Base-by-base conservation (phyloP, 768 basidiomycete genomes). In the Tulasnella sp. region DNA sequence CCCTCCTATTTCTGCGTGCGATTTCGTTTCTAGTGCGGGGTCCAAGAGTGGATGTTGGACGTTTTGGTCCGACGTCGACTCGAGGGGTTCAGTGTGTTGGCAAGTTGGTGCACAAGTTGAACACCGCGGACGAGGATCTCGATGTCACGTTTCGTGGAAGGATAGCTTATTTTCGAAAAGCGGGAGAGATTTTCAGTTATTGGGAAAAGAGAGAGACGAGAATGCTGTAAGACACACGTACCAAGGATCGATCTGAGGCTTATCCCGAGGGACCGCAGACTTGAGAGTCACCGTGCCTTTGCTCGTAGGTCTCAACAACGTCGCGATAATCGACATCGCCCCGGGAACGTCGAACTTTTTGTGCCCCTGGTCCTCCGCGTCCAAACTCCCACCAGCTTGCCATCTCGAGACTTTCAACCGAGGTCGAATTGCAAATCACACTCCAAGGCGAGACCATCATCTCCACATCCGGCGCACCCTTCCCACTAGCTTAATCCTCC, bases 11-110 rank as follows among this genome's bases (percentile, higher is more conserved):
- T 81, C 77, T 68, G 85, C 85, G 52, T 78, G 80, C 54, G 83
- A 75, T 52, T 72, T 69, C 7, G 71, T 45, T 31, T 81, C 81
- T 40, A 88, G 71, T 67, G 80, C 78, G 79, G 86, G 85, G 76
- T 87, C 85, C 6, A 86, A 80, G 25, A 87, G 70, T 0, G 87
- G 87, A 76, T 83, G 76, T 0, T 80, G 84, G 81, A 45, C 73
- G 71, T 78, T 79, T 0, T 80, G 76, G 77, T 86, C 85, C 36
- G 86, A 78, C 12, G 85, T 67, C 31, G 82, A 77, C 0, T 82
- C 82, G n/a, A 74, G 38, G 11, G 76, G 73, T 14, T 70, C 17
- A 8, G 76, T 67, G n/a, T n/a, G 29, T 52, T 67, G 25, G 67
- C 68, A 36, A 71, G 64, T 17, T 49, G 40, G 34, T 71, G 37